These are phyloP conservation scores for Picea sitchensis DNA, from an alignment of 75 land plant genomes.

Conservation along the genomic window DNA sequence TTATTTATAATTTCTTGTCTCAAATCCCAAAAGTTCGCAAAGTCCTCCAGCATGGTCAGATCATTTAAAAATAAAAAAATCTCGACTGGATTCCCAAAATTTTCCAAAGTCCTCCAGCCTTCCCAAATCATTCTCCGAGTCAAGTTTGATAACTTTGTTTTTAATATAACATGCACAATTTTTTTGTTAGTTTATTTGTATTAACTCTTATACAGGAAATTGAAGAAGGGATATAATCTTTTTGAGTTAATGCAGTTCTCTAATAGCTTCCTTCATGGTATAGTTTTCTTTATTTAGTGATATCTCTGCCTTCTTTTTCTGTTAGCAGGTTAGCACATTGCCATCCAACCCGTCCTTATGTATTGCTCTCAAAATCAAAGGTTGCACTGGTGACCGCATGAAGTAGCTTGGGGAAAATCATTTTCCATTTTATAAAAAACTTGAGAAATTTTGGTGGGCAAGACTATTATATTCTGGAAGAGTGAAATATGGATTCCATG, in stretches of 20 bases:
- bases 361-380: neutral
- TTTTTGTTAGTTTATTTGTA: neutral
- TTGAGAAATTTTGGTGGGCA: neutral
- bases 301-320: neutral
- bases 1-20: too few species aligned
- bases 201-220: neutral
- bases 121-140: neutral
- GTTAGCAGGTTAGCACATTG: neutral
- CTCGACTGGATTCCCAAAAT: too few species aligned
- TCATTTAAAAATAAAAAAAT: too few species aligned
- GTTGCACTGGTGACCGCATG: neutral
- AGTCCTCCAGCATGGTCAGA: too few species aligned
- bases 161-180: neutral
- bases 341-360: neutral
- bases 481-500: neutral
- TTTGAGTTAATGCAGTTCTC: neutral
- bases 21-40: too few species aligned
- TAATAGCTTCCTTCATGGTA: neutral
- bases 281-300: conserved; percentile 4
- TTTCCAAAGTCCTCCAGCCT: too few species aligned
- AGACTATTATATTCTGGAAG: neutral
- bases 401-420: neutral
- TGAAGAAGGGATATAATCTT: neutral
- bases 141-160: neutral
- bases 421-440: neutral